These are phyloP conservation scores for Eucalyptus tenuipes DNA, from an alignment of 345 rosid species.

Conservation along the genomic window DNA sequence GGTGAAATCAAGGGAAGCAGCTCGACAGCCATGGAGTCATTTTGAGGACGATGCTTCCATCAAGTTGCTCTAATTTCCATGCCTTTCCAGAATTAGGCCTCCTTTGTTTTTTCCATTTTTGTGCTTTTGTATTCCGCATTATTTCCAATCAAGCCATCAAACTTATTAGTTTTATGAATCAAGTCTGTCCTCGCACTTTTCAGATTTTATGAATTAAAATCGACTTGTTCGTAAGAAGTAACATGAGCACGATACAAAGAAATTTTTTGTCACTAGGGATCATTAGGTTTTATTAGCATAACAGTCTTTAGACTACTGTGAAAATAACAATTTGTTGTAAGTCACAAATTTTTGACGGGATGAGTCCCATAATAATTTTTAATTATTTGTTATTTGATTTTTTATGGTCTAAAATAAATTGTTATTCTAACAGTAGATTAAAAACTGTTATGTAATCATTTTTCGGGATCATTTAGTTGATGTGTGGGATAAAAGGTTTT, in stretches of 20 bases:
- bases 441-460: too few species aligned
- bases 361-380: too few species aligned
- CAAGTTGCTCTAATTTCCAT: not conserved
- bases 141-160: not conserved
- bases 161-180: not conserved
- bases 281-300: not conserved
- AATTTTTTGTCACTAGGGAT: not conserved
- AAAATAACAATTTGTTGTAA: too few species aligned
- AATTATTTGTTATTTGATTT: too few species aligned
- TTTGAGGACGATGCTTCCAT: not conserved
- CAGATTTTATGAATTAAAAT: not conserved
- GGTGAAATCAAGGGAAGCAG: not conserved
- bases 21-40: not conserved
- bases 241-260: not conserved
- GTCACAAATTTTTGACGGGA: accelerated
- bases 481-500: not conserved
- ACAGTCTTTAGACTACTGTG: accelerated
- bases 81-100: not conserved
- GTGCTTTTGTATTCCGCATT: not conserved
- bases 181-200: not conserved
- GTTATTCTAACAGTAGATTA: too few species aligned
- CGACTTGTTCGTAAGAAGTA: not conserved
- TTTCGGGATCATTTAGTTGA: not conserved
- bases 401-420: too few species aligned
- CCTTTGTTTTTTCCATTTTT: not conserved